Percentiles rank a stretch among this genome's conserved stretches.
Evolutionary conservation across 73 alveolate genomes (phyloP).

Genomic region (Stentor coeruleus): DNA sequence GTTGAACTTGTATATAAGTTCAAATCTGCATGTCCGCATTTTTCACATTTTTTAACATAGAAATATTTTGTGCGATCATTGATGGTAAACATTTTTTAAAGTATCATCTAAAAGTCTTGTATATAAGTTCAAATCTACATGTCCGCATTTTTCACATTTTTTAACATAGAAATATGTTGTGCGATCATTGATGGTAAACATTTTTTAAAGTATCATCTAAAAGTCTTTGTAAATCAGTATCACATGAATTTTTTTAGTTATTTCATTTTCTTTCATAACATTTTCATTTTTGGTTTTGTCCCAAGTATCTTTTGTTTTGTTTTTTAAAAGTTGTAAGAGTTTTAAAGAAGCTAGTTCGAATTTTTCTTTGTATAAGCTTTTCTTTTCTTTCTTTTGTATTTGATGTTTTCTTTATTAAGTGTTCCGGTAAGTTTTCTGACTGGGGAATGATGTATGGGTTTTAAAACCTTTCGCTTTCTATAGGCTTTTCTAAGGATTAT

Average conservation of each 20-base stretch:
- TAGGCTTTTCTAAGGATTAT: not conserved
- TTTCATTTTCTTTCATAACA: too few species aligned
- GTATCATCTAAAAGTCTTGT: not conserved
- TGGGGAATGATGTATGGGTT: not conserved
- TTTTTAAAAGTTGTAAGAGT: not conserved
- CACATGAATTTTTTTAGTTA: not conserved
- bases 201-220: not conserved
- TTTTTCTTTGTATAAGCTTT: not conserved
- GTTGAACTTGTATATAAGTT: not conserved
- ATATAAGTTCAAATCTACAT: too few species aligned
- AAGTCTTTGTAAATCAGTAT: not conserved
- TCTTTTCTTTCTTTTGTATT: not conserved
- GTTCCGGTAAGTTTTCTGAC: not conserved
- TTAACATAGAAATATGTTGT: not conserved
- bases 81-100: not conserved
- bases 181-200: not conserved
- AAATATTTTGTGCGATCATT: not conserved
- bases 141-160: too few species aligned
- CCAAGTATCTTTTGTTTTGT: not conserved
- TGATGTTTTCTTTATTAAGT: not conserved
- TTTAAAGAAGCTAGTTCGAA: not conserved
- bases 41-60: not conserved
- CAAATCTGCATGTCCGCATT: slow-evolving; percentile 20
- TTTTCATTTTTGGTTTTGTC: too few species aligned
- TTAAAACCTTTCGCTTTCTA: not conserved